These are phyloP conservation scores for Geoglossum cookeanum DNA, from an alignment of 2,329 filamentous ascomycete species.

Conservation along the genomic window DNA sequence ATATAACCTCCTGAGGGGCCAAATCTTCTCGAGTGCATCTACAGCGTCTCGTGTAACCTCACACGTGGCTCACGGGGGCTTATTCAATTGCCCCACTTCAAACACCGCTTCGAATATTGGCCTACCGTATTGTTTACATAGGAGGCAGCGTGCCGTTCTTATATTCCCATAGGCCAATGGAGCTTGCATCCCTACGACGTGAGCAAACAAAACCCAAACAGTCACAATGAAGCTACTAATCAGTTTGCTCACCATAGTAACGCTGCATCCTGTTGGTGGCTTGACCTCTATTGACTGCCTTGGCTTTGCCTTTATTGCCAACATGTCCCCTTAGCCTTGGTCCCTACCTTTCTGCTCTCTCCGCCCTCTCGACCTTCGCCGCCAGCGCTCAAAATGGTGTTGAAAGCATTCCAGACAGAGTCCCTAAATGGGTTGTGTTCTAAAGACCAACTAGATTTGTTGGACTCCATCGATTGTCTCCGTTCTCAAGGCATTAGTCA, in stretches of 20 bases:
- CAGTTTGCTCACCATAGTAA: not conserved
- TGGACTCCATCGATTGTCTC: constrained; percentile 38
- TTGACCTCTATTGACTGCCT: not conserved
- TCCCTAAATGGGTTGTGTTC: constrained; percentile 9
- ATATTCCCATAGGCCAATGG: not conserved
- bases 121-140: not conserved
- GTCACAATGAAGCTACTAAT: not conserved
- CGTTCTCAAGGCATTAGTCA: constrained; percentile 29
- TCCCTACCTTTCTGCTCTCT: not conserved
- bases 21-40: not conserved
- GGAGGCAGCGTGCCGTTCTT: not conserved
- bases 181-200: not conserved
- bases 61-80: not conserved
- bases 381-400: constrained; percentile 6
- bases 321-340: not conserved
- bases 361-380: not conserved
- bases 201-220: not conserved
- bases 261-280: not conserved
- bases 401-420: constrained; percentile 8
- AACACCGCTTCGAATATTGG: not conserved
- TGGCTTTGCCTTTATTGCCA: not conserved
- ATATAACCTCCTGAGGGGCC: no score
- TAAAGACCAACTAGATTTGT: constrained; percentile 19
- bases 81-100: not conserved
- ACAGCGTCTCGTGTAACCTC: not conserved